phyloP scores from a whole-genome alignment of 495 filamentous ascomycete species.

The Neurospora sublineolata region DNA sequence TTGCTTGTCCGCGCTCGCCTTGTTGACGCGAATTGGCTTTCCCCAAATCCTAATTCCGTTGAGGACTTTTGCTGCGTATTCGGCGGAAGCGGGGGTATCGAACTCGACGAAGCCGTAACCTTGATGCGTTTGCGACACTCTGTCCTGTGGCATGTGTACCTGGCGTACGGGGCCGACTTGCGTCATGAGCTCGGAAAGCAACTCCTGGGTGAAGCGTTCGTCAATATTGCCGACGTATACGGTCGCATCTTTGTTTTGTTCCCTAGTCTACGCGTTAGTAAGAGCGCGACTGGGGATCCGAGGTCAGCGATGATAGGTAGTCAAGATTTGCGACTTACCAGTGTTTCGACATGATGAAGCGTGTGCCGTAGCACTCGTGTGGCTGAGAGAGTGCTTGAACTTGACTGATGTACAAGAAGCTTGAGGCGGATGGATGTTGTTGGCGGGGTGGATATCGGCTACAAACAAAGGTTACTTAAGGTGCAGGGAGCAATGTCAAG shows the following conservation, averaged over 20 bases:
- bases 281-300: neutral
- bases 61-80: conserved; percentile 94
- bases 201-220: conserved; percentile 79
- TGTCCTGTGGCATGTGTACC: conserved; percentile 94
- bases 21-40: conserved; percentile 95
- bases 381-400: neutral
- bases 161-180: conserved; percentile 94
- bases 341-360: conserved; percentile 40
- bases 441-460: neutral
- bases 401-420: neutral
- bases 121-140: conserved; percentile 91
- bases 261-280: conserved; percentile 43
- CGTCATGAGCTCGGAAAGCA: conserved; percentile 96
- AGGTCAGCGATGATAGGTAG: neutral
- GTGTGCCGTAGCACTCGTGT: neutral
- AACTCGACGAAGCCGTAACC: conserved; percentile 99
- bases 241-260: conserved; percentile 97
- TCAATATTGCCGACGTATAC: conserved; percentile 98
- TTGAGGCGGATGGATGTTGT: neutral
- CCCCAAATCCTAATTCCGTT: conserved; percentile 89
- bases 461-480: neutral
- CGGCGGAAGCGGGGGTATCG: conserved; percentile 88
- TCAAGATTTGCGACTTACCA: conserved; percentile 42
- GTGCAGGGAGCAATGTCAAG: neutral
- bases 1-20: conserved; percentile 82